Base-by-base conservation (phyloP, 768 basidiomycete species). In the Russula earlei region DNA sequence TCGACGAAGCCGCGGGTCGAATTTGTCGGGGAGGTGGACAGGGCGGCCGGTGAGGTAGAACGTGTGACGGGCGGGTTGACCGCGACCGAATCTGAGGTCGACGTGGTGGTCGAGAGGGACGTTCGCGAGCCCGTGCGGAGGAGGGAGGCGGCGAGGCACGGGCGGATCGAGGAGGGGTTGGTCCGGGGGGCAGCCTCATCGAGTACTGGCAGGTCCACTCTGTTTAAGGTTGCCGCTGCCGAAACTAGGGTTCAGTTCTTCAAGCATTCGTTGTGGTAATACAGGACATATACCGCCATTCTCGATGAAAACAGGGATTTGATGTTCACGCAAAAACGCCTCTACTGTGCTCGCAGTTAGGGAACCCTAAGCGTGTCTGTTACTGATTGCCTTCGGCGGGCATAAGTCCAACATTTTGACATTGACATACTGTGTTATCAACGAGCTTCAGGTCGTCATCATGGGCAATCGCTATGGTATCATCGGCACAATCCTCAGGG, bases 71-170 rank as follows among this genome's bases (percentile, higher is more conserved):
- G 80, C 0, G 75, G 73, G 55, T 87, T 85, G 29, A 86, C 88
- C 2, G 76, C 80, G 20, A 76, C 72, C 5, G 85, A 88, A 63
- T 90, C 88, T 41, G 68, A 70, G 27, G 71, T 67, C 19, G 67
- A 70, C 0, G 77, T 63, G 1, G 66, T 54, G 34, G 61, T 63
- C 8, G 60, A 65, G 19, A 67, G 57, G 0, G 80, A 72, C 4
- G 75, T 74, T 7, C 80, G 75, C 9, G 73, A 75, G 33, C 67
- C 80, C 0, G 81, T 87, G 43, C 88, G 79, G 49, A 90, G 75
- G 29, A 82, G 74, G 34, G 81, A 82, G 3, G 87, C 84, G n/a
- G 83, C 80, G 17, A 91, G 77, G 56, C 88, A 82, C 1, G 87
- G 86, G 37, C 87, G 80, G 44, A 63, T 65, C 31, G 77, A 69